These are phyloP conservation scores for Kodamaea alishanica DNA, from an alignment of 1,139 yeast species.

Conservation along the genomic window DNA sequence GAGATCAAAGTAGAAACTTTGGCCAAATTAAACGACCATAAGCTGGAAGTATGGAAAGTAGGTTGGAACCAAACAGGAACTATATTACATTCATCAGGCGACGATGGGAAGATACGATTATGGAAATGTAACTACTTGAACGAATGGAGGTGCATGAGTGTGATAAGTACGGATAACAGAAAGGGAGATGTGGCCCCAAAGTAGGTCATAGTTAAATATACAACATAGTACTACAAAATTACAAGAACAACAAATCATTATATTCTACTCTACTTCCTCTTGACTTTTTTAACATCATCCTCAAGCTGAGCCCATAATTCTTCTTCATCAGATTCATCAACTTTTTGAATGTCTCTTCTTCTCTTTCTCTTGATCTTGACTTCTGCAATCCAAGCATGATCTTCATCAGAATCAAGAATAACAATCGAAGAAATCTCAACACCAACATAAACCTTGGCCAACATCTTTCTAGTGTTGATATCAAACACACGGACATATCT, in stretches of 20 bases:
- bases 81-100: conserved; percentile 88
- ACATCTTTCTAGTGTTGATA: conserved; percentile 49
- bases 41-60: conserved; percentile 93
- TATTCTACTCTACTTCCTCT: conserved; percentile 19
- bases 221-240: neutral
- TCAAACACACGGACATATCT: conserved; percentile 80
- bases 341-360: conserved; percentile 22
- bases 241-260: neutral
- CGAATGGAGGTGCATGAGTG: conserved; percentile 90
- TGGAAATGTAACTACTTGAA: conserved; percentile 89
- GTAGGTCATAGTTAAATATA: neutral
- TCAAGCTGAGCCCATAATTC: conserved; percentile 39
- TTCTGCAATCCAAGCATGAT: conserved; percentile 11
- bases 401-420: conserved; percentile 39
- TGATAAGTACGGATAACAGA: conserved; percentile 63
- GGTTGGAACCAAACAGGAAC: conserved; percentile 95
- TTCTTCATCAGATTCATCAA: conserved; percentile 33
- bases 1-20: conserved; percentile 36
- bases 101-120: conserved; percentile 85
- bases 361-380: conserved; percentile 13
- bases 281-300: conserved; percentile 22
- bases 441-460: conserved; percentile 74
- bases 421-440: conserved; percentile 62
- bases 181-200: conserved; percentile 1
- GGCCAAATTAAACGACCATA: conserved; percentile 61